Base-by-base conservation (phyloP, 2,329 filamentous ascomycete genomes). In the Aspergillus japonicus region DNA sequence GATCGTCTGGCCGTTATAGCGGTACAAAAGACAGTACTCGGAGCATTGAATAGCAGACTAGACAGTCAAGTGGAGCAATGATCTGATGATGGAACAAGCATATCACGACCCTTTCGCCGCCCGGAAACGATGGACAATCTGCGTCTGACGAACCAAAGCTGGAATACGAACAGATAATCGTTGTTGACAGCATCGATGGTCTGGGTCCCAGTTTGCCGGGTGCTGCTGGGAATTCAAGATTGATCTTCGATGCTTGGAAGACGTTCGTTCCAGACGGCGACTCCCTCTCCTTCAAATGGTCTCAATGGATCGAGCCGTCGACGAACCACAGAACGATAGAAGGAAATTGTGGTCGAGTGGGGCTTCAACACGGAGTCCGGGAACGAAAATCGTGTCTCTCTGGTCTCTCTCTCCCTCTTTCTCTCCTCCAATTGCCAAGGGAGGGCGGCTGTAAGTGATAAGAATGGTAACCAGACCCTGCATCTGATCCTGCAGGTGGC, bases 11-110 rank as follows among this genome's bases (percentile, higher is more conserved):
- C 33, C 12, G 71, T 51, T 77, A 68, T 52, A 69, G 64, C 16
- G 76, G 79, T 61, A 66, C 70, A 0, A 62, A 66, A 2, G 77
- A 80, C 60, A 61, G 62, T 1, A 74, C 75, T 5, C 56, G 71
- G n/a, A 76, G 76, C 3, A 24, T 60, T 12, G 67, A 78, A 59
- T 71, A 73, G 4, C 64, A 68, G 31, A 68, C 54, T 2, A 70
- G 72, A 57, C 66, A 67, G 35, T 72, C 70, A 42, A 82, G 80
- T 52, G 77, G 82, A 23, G 80, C 81, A 2, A 81, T 80, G 0
- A 79, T 84, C 33, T 84, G 82, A 81, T 72, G 82, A n/a, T 84
- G 81, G 82, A 69, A 81, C 72, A 79, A 55, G 80, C 81, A 0
- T 84, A 79, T 58, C 81, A 83, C 67, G 78, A 80, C 51, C 81